Evolutionary conservation across 2,329 filamentous ascomycete genomes (phyloP).

Genomic region (Pestalotiopsis sp.): DNA sequence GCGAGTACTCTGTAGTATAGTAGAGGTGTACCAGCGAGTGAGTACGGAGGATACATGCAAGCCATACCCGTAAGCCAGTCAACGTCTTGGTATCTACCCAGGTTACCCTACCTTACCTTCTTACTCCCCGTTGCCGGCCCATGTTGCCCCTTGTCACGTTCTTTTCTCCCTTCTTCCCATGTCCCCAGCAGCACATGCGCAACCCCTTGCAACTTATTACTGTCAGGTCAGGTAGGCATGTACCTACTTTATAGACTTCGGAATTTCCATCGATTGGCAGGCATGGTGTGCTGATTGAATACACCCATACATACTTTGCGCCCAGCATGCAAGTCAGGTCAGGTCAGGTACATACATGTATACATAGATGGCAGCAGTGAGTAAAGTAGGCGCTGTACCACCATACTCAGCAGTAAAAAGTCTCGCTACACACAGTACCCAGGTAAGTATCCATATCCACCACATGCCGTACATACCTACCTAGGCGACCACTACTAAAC

Average conservation of each 20-base stretch:
- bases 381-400: neutral
- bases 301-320: neutral
- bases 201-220: neutral
- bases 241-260: neutral
- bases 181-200: neutral
- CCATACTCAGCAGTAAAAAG: neutral
- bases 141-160: neutral
- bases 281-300: neutral
- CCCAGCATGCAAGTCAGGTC: neutral
- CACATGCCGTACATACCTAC: neutral
- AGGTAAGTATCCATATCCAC: conserved; percentile 4
- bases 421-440: no score
- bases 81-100: neutral
- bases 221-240: neutral
- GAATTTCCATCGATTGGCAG: neutral
- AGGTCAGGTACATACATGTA: neutral
- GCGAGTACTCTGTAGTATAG: no score
- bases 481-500: neutral
- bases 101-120: no score
- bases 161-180: neutral
- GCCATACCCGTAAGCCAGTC: no score
- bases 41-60: no score
- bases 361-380: conserved; percentile 1
- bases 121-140: neutral
- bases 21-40: no score